Evolutionary conservation across 2,329 filamentous ascomycete species (phyloP), one percentile per base, ranked within the genome.

Genomic region (Penicillium sp.): DNA sequence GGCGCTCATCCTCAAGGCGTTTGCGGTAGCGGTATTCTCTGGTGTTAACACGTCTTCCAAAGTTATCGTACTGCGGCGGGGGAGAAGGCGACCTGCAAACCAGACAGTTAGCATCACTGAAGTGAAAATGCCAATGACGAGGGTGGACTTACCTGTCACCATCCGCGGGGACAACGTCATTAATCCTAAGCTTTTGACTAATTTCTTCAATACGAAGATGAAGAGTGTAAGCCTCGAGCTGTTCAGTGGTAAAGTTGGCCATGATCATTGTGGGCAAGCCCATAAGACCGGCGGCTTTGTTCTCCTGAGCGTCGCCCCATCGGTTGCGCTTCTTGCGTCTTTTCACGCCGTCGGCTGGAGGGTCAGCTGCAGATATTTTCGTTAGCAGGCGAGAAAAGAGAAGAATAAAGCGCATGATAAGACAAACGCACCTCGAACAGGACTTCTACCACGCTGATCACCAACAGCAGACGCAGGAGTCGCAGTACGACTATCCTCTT

Each of bases 161-260:
- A 81, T 98, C 95, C 70, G 92, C 92, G 62, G 95, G 95, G 65
- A 99, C 95, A 58, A 99, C 95, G 84, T 99, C 95, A 82, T 98
- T 96, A 79, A 99, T 99, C 75, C 94, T 91, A 70, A 99, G 88
- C 86, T 99, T 99, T 83, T 99, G 94, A 76, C 93, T 98, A 74
- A 99, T 99, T 81, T 99, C 95, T 79, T 99, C 94, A 75, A 99
- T 98, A 74, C 95, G 92, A 74, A 99, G 83, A 81, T 99, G 94
- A 69, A 98, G 84, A 23, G 93, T 95, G 78, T 99, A 99, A 21
- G 95, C 95, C 78, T 99, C 95, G 59, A 98, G 88, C 84, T 99
- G 95, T 81, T 99, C 95, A 75, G 90, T 94, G 60, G 95, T 99
- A 93, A 99, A 99, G 81, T 94, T 93, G 66, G 93, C 93, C 79